Conservation (phyloP, 495 filamentous ascomycete genomes). For the Talaromyces liani region DNA sequence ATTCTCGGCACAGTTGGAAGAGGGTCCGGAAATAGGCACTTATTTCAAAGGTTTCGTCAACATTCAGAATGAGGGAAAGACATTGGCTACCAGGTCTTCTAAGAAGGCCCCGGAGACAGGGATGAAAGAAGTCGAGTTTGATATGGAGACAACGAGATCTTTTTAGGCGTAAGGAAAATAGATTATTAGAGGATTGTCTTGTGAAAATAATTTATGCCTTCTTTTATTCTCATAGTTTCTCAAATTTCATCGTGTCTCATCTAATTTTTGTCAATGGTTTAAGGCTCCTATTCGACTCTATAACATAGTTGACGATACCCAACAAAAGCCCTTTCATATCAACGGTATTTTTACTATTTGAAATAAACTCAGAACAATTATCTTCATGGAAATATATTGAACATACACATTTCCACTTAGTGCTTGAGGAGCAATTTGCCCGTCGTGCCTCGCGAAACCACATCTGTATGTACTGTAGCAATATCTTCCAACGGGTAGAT, state of each 20-base stretch:
- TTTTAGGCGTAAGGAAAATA: background rate
- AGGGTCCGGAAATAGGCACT: background rate
- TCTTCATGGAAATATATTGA: background rate
- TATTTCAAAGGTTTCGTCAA: background rate
- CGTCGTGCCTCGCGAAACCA: background rate
- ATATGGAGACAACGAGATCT: background rate
- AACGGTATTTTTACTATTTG: background rate
- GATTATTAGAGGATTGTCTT: background rate
- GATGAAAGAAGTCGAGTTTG: background rate
- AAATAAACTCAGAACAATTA: background rate
- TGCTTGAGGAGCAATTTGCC: slow-evolving; percentile 1
- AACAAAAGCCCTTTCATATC: background rate
- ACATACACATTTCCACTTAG: background rate
- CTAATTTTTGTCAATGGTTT: background rate
- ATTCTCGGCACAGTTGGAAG: background rate
- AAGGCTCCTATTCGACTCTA: background rate
- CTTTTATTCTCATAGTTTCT: background rate
- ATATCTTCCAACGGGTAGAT: background rate
- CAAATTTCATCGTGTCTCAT: background rate
- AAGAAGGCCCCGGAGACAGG: background rate
- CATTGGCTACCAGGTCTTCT: background rate
- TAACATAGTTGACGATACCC: too few relatives aligned
- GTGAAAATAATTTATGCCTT: background rate
- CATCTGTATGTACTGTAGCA: background rate
- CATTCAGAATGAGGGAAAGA: background rate